Evolutionary conservation across 345 rosid species (phyloP), one percentile per base, ranked within the genome.

Genomic region (Arabidopsis arenosa): DNA sequence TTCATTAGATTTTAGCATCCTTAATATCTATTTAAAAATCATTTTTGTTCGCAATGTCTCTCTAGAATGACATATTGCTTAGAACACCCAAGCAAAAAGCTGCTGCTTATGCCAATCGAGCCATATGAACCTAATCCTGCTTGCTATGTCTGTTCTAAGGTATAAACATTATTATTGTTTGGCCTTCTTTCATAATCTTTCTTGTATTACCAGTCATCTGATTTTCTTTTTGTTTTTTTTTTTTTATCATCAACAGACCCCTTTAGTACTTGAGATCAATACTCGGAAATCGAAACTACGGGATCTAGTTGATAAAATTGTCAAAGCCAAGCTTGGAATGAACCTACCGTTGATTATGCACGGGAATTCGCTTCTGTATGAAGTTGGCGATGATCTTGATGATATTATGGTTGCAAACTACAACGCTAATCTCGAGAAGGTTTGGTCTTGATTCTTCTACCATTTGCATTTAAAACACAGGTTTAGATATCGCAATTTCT

Each of bases 361-460:
- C 8, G 98, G 98, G 23, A 21, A 90, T 18, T 76, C 88, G 14
- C 96, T 96, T 83, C 94, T 95, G 70, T 95, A 89, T 80, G 99
- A 95, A 84, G 89, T 87, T 67, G 99, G 99, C 30, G 99, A 96
- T 83, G 99, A 91, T 82, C 98, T 96, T 79, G 99, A 96, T 47
- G 84, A 75, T 57, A 86, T 76, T 57, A 82, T 83, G 98, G 84
- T 84, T 28, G 87, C 91, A 74, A 89, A 85, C 80, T 96, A 93
- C 84, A 84, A 82, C 18, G 87, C 93, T 49, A 96, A 96, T 82
- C 98, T 96, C 28, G 98, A 91, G 74, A 96, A 92, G 97, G 99
- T 96, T 78, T 23, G 47, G 43, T 63, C 63, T 62, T 32, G 37
- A 4, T 48, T 32, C 6, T 48, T 28, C 68, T 33, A 5, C 5